Evolutionary conservation across 164 flowering plant species (phyloP).

Genomic region (Brasenia schreberi): DNA sequence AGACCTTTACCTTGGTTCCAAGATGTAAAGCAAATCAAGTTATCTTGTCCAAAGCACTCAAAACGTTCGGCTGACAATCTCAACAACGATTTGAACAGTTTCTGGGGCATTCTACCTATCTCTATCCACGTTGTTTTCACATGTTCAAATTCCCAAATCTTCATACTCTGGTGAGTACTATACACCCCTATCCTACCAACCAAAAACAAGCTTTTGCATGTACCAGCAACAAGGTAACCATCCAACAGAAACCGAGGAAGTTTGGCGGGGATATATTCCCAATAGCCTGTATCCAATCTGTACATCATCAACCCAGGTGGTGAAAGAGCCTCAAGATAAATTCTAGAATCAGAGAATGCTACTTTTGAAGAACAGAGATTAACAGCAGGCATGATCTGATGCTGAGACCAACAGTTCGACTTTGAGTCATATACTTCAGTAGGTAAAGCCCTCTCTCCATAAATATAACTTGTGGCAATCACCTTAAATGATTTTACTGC

Average conservation of each 20-base stretch:
- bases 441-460: constrained; percentile 73
- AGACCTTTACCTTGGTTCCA: constrained; percentile 98
- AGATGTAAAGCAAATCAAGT: constrained; percentile 72
- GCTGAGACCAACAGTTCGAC: constrained; percentile 59
- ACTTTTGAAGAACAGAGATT: constrained; percentile 92
- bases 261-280: constrained; percentile 93
- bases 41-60: constrained; percentile 96
- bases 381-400: constrained; percentile 84
- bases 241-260: constrained; percentile 84
- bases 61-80: constrained; percentile 92
- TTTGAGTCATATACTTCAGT: constrained; percentile 91
- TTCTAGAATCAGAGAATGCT: constrained; percentile 80
- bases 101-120: constrained; percentile 91
- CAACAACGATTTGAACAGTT: constrained; percentile 61
- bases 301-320: constrained; percentile 94
- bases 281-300: constrained; percentile 48
- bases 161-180: constrained; percentile 84
- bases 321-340: constrained; percentile 83
- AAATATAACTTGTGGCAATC: constrained; percentile 82
- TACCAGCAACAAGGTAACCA: constrained; percentile 92
- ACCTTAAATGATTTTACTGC: constrained; percentile 65
- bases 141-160: constrained; percentile 97
- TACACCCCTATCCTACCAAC: constrained; percentile 88
- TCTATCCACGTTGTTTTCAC: constrained; percentile 65
- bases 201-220: constrained; percentile 51